A percentile compares a stretch with the other conserved stretches of the same genome.
Conservation (phyloP, 176 grass and related monocot genomes). For the Echinochloa phyllopogon region DNA sequence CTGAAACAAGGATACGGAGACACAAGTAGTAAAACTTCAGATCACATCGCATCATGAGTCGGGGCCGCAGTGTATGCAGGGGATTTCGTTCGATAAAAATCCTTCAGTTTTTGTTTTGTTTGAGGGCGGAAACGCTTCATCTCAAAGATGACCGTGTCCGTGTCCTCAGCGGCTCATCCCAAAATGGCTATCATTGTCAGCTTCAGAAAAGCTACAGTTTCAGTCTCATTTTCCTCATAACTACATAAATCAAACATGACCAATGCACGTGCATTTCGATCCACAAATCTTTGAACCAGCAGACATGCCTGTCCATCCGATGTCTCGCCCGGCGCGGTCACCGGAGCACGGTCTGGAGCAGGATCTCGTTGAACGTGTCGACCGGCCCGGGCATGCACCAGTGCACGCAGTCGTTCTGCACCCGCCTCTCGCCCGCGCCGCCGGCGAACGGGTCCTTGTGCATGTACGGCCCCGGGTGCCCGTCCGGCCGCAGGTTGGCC, state of each 20-base stretch:
- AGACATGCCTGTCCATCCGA: neutral
- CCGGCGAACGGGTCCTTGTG: constrained; percentile 61
- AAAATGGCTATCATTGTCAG: neutral
- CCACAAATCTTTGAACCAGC: neutral
- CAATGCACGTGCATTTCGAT: neutral
- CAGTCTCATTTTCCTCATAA: neutral
- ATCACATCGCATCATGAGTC: no score
- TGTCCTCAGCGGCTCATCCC: neutral
- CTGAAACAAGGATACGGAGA: no score
- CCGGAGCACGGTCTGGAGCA: constrained; percentile 47
- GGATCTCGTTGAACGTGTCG: constrained; percentile 81
- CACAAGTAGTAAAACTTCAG: no score
- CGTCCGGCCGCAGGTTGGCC: constrained; percentile 71
- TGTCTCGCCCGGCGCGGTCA: constrained; percentile 1
- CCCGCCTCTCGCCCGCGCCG: constrained; percentile 16
- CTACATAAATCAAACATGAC: neutral
- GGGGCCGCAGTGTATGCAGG: no score
- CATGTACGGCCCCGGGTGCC: constrained; percentile 89
- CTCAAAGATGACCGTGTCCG: neutral
- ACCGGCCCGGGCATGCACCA: constrained; percentile 86
- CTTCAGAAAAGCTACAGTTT: neutral
- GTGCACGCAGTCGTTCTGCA: constrained; percentile 94
- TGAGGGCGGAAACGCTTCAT: no score
- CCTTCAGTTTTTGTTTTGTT: no score
- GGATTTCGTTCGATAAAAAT: no score